Evolutionary conservation across 108 stramenopile species (phyloP).

Genomic region (Asterionellopsis glacialis): DNA sequence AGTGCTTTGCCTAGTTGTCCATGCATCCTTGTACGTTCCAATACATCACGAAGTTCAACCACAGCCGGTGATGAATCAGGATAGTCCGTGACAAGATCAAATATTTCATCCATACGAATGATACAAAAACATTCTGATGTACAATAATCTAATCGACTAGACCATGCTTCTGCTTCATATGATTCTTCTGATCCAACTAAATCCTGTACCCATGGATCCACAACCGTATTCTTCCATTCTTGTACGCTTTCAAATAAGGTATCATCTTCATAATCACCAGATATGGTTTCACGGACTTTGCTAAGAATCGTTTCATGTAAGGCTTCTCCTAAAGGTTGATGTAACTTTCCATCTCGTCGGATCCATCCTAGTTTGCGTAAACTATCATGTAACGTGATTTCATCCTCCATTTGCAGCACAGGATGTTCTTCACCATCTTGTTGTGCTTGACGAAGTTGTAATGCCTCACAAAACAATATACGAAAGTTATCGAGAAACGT

Average conservation of each 20-base stretch:
- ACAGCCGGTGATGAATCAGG: conserved; percentile 78
- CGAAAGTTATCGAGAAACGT: conserved; percentile 40
- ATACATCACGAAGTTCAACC: conserved; percentile 49
- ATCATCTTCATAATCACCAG: conserved; percentile 45
- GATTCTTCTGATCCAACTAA: conserved; percentile 29
- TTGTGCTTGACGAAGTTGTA: conserved; percentile 30
- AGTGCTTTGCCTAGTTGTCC: conserved; percentile 38
- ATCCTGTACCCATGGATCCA: conserved; percentile 42
- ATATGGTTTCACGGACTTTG: conserved; percentile 31
- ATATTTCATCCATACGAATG: conserved; percentile 63
- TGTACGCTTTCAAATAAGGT: conserved; percentile 32
- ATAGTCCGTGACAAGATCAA: conserved; percentile 79
- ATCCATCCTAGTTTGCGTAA: conserved; percentile 58
- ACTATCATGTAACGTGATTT: conserved; percentile 28
- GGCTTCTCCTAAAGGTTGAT: conserved; percentile 35
- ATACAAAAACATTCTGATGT: conserved; percentile 53
- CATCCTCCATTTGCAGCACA: conserved; percentile 9
- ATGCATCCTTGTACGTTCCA: conserved; percentile 47
- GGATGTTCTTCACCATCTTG: conserved; percentile 10
- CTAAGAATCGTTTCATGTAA: conserved; percentile 37
- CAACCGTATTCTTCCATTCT: conserved; percentile 39
- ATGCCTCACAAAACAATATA: conserved; percentile 31
- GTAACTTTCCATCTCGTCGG: conserved; percentile 28
- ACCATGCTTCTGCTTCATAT: conserved; percentile 34
- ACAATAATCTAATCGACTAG: conserved; percentile 31